Evolutionary conservation across 257 asterid species (phyloP).

Genomic region (Prunella vulgaris): DNA sequence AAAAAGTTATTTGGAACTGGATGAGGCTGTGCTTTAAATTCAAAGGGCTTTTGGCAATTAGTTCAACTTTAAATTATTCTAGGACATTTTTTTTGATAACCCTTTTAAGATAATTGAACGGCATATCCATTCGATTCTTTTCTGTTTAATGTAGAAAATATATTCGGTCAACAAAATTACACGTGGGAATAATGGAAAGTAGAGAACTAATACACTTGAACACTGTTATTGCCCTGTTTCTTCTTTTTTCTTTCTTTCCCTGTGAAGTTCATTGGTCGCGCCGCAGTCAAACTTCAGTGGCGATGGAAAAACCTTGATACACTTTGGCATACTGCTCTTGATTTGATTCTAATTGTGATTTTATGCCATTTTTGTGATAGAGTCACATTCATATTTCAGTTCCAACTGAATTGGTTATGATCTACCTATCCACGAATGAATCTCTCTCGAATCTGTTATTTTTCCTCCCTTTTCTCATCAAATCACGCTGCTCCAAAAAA

Average conservation of each 20-base stretch:
- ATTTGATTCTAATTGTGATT: background rate
- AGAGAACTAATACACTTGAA: background rate
- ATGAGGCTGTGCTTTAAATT: background rate
- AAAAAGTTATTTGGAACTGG: background rate
- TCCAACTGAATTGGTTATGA: background rate
- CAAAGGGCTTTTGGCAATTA: background rate
- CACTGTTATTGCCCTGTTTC: background rate
- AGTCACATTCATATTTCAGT: background rate
- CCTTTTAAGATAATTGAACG: background rate
- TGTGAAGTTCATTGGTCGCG: background rate
- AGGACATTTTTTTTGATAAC: background rate
- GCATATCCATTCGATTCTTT: background rate
- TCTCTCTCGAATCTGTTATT: background rate
- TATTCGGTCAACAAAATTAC: background rate
- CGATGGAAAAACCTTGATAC: background rate
- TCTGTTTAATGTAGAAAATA: background rate
- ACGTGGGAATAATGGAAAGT: background rate
- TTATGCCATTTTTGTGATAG: background rate
- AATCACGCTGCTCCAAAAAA: background rate
- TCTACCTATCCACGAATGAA: background rate
- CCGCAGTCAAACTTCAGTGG: too few relatives aligned
- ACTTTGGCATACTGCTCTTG: background rate
- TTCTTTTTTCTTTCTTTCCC: background rate
- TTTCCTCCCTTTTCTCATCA: background rate
- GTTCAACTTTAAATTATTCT: background rate